Evolutionary conservation across 2,329 filamentous ascomycete species (phyloP), one percentile per base, ranked within the genome.

Genomic region (Chaetomiaceae sp.): DNA sequence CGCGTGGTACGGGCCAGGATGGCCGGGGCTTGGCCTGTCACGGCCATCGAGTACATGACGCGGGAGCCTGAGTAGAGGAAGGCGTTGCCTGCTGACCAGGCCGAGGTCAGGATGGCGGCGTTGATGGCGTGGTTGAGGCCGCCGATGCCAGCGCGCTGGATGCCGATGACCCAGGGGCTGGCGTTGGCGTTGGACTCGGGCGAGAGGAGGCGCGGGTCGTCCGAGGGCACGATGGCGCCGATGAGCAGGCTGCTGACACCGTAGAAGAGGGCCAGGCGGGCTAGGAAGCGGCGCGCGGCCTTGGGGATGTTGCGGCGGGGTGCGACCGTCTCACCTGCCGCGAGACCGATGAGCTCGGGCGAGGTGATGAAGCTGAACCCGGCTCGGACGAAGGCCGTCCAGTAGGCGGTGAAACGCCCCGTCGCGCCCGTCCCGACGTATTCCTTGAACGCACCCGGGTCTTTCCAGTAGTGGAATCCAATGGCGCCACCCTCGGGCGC

Each of bases 61-160:
- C 86, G 81, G 37, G 81, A 84, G 44, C 84, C 82, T 1, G 81
- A 83, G 66, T 86, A 86, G 47, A 81, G 71, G 70, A 80, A 81
- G 0, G 78, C 77, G 61, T 81, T 82, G 21, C 75, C 78, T 6
- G 79, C 79, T 1, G 78, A 81, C 73, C 78, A 81, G 2, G 83
- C 84, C 5, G 81, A 85, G 14, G 84, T 82, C 45, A 87, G 70
- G 59, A 87, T 79, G 17, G 79, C 81, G 30, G 76, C 83, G 62
- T 88, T 87, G 70, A 87, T 83, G 58, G 86, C 74, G 54, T 78
- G 79, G 59, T 84, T 79, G 2, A 88, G 74, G 1, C 74, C 77
- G 2, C 70, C 68, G 59, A 91, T 88, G 10, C 79, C 75, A 5
- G 85, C 75, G 19, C 78, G 72, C 63, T 82, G 75, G 68, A 89